Conservation (phyloP, 2,329 filamentous ascomycete species). For the Cercospora zeina region DNA sequence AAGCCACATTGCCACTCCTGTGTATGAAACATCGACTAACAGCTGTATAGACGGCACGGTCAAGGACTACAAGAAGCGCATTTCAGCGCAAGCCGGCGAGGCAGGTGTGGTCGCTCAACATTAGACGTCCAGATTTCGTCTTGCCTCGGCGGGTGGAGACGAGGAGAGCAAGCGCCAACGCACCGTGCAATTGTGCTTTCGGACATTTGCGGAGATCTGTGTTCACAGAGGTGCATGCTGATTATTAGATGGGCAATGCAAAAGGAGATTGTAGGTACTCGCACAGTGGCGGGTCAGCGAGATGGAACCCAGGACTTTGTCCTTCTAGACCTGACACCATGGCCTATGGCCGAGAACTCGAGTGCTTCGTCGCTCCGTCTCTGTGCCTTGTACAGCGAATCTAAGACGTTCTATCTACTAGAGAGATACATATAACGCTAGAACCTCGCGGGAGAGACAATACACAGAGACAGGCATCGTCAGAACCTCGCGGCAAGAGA, state of each 20-base stretch:
- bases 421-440: too few species aligned
- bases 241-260: not conserved
- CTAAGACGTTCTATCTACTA: not conserved
- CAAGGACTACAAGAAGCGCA: slow-evolving; percentile 96
- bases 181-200: not conserved
- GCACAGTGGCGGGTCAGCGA: not conserved
- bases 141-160: not conserved
- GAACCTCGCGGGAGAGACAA: too few species aligned
- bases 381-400: too few species aligned
- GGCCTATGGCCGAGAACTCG: too few species aligned
- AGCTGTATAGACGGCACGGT: slow-evolving; percentile 65
- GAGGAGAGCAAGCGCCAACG: not conserved
- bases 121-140: slow-evolving; percentile 24
- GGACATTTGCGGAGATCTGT: not conserved
- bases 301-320: too few species aligned
- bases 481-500: too few species aligned
- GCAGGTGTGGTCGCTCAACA: slow-evolving; percentile 67
- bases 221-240: not conserved
- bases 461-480: too few species aligned
- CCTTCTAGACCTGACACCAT: too few species aligned
- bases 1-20: slow-evolving; percentile 36
- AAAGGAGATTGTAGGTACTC: not conserved
- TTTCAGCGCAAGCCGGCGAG: slow-evolving; percentile 69
- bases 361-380: too few species aligned
- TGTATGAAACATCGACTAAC: not conserved